Base-by-base conservation (phyloP, 2,329 filamentous ascomycete genomes). In the Magnaporthales sp. region DNA sequence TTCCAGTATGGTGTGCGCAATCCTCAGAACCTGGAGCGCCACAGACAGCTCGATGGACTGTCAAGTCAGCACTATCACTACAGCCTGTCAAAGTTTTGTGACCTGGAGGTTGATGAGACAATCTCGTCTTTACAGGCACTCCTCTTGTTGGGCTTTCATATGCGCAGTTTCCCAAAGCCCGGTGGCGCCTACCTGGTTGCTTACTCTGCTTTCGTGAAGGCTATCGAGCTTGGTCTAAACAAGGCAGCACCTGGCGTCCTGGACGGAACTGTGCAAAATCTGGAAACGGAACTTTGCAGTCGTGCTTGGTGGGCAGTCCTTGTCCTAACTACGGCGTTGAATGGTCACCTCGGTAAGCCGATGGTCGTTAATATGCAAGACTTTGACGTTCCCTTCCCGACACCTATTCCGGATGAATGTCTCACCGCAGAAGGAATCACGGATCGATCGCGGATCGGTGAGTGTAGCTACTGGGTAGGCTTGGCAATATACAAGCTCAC, bases 41-140 rank as follows among this genome's bases (percentile, higher is more conserved):
- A 84, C 68, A 78, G 79, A 7, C 80, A 83, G 54, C 78, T 89
- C 65, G 86, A 89, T 70, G 81, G 86, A 1, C 78, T 89, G 64
- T 91, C 90, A 3, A 91, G 93, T 75, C 85, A 85, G 66, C 91
- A 95, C 74, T 94, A 93, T 71, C 89, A 93, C 72, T 94, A 89
- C 73, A 84, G 89, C 1, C 77, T 93, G 61, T 86, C 85, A 73
- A 87, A 89, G 75, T 87, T 90, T 70, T 89, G 86, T 69, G 80
- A 91, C 63, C 78, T 96, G 4, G 77, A 86, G 15, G 80, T 80
- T 6, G 86, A 86, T 22, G 85, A 85, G 67, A 86, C 86, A 0
- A 77, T 93, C 15, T 80, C 86, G 62, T 86, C 91, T 65, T 81
- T 93, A 8, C 91, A 95, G 75, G 91, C 90, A 3, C 75, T 95